Evolutionary conservation across 306 rosid genomes (phyloP).

Genomic region (Acacia crassicarpa): DNA sequence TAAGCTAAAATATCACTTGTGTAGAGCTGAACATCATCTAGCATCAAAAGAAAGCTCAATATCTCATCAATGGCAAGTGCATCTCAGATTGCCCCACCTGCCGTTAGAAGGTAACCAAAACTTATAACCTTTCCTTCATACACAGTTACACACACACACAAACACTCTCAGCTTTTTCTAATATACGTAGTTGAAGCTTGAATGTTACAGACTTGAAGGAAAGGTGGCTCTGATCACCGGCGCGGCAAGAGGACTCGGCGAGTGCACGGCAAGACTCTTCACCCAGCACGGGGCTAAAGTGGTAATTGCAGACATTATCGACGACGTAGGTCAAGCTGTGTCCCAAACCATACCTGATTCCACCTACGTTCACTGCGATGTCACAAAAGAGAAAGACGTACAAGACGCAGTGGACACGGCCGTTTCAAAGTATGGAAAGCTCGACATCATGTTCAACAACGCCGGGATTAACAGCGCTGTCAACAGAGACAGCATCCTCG

Average conservation of each 20-base stretch:
- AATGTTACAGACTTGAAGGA: not conserved
- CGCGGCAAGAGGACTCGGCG: slow-evolving; percentile 41
- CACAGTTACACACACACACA: no score
- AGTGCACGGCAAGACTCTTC: slow-evolving; percentile 31
- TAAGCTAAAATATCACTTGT: no score
- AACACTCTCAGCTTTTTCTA: no score
- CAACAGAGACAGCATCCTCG: slow-evolving; percentile 30
- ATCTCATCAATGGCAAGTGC: no score
- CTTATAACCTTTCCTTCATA: no score
- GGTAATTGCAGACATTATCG: slow-evolving; percentile 32
- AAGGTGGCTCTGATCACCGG: slow-evolving; percentile 8
- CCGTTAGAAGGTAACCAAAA: no score
- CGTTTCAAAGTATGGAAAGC: slow-evolving; percentile 41
- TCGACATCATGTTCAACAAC: slow-evolving; percentile 65
- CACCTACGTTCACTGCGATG: slow-evolving; percentile 51
- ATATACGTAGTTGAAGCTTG: not conserved
- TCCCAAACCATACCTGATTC: not conserved
- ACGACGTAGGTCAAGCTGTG: slow-evolving; percentile 18
- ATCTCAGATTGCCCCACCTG: no score
- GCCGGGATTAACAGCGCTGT: slow-evolving; percentile 23
- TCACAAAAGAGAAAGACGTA: slow-evolving; percentile 43
- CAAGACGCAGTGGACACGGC: slow-evolving; percentile 34
- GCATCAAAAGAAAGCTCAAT: no score
- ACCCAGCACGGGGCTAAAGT: slow-evolving; percentile 41
- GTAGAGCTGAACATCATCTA: no score